These are phyloP conservation scores for Purshia tridentata DNA, from an alignment of 306 rosid genomes.

Conservation along the genomic window DNA sequence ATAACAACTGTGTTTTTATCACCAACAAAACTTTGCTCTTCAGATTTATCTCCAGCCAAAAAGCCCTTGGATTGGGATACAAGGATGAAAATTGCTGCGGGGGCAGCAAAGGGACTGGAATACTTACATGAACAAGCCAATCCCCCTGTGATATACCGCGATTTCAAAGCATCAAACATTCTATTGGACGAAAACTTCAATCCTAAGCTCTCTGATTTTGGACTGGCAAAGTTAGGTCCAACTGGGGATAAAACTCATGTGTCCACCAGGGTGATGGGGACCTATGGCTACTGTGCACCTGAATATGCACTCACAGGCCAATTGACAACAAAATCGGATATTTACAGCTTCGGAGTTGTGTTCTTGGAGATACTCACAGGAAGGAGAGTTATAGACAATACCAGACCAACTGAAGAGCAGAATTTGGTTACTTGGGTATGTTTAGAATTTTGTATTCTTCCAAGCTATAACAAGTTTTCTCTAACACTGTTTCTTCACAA, in stretches of 20 bases:
- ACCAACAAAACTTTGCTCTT: conserved; percentile 5
- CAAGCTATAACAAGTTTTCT: background rate
- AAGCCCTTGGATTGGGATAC: conserved; percentile 72
- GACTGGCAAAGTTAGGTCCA: conserved; percentile 94
- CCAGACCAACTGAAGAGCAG: conserved; percentile 65
- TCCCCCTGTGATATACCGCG: conserved; percentile 86
- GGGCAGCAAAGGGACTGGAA: conserved; percentile 88
- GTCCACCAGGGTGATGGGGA: conserved; percentile 97
- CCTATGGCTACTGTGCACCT: conserved; percentile 95
- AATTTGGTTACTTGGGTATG: conserved; percentile 80
- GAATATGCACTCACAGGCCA: conserved; percentile 88
- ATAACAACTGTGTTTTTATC: background rate
- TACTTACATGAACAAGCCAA: conserved; percentile 77
- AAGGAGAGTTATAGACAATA: conserved; percentile 72
- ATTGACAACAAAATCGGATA: conserved; percentile 75
- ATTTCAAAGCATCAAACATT: conserved; percentile 89
- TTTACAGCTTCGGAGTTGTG: conserved; percentile 86
- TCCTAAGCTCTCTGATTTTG: conserved; percentile 88
- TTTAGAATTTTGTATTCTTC: background rate
- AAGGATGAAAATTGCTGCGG: conserved; percentile 84
- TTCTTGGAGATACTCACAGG: conserved; percentile 86
- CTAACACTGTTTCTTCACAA: too few relatives aligned
- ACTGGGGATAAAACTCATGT: conserved; percentile 82
- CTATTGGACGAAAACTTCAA: conserved; percentile 71
- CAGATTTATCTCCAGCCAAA: conserved; percentile 45